Evolutionary conservation across 2,329 filamentous ascomycete genomes (phyloP).

Genomic region (Fusarium devonianum): DNA sequence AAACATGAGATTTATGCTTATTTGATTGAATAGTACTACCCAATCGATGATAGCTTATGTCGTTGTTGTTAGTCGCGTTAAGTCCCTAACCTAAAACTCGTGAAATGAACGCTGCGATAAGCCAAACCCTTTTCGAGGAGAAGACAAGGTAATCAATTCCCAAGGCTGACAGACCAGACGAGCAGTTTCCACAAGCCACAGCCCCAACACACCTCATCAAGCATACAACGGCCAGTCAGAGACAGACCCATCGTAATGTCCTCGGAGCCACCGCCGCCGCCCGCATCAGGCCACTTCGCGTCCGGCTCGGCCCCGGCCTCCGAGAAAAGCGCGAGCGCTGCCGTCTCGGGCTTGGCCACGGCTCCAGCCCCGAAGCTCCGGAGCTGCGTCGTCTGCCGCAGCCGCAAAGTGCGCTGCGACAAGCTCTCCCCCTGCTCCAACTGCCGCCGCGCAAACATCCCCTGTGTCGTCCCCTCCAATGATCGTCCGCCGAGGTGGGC

Average conservation of each 20-base stretch:
- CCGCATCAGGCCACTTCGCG: constrained; percentile 6
- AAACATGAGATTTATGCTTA: no score
- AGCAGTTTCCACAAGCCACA: no score
- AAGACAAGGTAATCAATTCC: no score
- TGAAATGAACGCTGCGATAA: no score
- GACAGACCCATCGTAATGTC: neutral
- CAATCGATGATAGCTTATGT: no score
- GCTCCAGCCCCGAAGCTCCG: constrained; percentile 53
- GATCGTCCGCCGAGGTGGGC: constrained; percentile 63
- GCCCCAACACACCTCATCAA: no score
- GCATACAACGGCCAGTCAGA: no score
- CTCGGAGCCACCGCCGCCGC: neutral
- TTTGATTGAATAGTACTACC: no score
- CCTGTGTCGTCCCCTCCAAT: constrained; percentile 58
- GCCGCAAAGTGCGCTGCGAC: constrained; percentile 65
- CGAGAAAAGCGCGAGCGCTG: constrained; percentile 36
- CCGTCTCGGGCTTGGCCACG: constrained; percentile 4
- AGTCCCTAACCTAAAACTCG: no score
- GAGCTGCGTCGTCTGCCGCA: constrained; percentile 60
- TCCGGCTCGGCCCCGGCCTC: constrained; percentile 29
- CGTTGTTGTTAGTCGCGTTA: no score
- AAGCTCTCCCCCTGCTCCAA: constrained; percentile 64
- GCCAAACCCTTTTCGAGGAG: no score
- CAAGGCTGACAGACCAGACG: no score
- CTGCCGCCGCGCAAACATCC: constrained; percentile 60